Evolutionary conservation across 169 alveolate species (phyloP), one percentile per base, ranked within the genome.

Genomic region (Plasmodium cynomolgi): DNA sequence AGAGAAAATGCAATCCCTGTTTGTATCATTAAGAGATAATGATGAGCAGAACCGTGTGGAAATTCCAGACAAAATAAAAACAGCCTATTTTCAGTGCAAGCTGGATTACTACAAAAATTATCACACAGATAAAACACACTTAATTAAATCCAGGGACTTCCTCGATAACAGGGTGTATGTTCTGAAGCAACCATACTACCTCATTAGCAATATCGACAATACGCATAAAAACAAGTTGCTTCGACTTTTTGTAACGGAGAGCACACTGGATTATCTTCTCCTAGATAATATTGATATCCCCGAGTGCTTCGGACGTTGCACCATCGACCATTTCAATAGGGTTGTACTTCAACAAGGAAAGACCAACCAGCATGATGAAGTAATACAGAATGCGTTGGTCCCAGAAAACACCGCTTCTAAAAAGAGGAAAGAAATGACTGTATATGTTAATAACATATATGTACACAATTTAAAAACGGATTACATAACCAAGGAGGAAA

Each of bases 261-360:
- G 13, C 15, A 86, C 93, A 15, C 34, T 86, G 17, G 82, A 77
- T 7, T 86, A 86, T 77, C 68, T 86, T 13, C 68, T 86, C 29
- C 56, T 86, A 11, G 93, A 86, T 37, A 37, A 86, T 31, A 77
- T 86, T 7, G 2, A 54, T 3, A 86, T 86, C 29, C 93, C 93
- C 3, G 93, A 86, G 68, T 86, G 93, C 13, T 79, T 86, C n/a
- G 93, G 93, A 8, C 81, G 73, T 3, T 86, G 93, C 37, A 86
- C 85, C 23, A 4, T 56, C 1, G 23, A 54, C 3, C 81, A 86
- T 15, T 86, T 86, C 68, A 86, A 56, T 33, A 86, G 9, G 26
- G 93, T 86, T 33, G 13, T 86, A 1, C 20, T 86, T 3, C 26
- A 26, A 75, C 26, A 50, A n/a, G 17, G 34, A 13, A 86, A 75